These are phyloP conservation scores for Exophiala alcalophila DNA, from an alignment of 2,329 filamentous ascomycete genomes.

Conservation along the genomic window DNA sequence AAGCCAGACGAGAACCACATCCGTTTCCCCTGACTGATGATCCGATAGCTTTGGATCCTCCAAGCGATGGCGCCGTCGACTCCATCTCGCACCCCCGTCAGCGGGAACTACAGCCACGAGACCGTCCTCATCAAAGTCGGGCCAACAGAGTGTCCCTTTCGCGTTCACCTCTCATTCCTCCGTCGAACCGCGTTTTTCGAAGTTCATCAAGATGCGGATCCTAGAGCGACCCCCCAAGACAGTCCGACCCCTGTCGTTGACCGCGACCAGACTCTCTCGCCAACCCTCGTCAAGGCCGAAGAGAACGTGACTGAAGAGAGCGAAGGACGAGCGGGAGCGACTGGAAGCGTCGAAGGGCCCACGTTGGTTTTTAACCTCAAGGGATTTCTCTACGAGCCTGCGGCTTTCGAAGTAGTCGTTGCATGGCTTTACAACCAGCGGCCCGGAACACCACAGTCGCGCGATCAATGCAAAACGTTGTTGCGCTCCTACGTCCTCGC, in stretches of 20 bases:
- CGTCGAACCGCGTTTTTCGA: slow-evolving; percentile 26
- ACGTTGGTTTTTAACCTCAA: slow-evolving; percentile 16
- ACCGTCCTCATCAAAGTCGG: slow-evolving; percentile 27
- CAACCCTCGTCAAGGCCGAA: slow-evolving; percentile 6
- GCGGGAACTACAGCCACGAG: slow-evolving; percentile 10
- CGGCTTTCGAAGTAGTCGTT: slow-evolving; percentile 26
- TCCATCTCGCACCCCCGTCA: neutral
- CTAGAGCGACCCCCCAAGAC: no score
- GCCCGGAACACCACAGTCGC: slow-evolving; percentile 1
- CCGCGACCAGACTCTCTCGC: slow-evolving; percentile 5
- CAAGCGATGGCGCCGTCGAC: slow-evolving; percentile 1
- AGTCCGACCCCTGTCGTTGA: neutral
- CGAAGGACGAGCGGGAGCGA: neutral
- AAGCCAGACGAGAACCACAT: no score
- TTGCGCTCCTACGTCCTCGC: slow-evolving; percentile 26
- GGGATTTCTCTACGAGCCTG: slow-evolving; percentile 12
- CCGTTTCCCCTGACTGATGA: no score
- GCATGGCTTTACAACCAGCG: slow-evolving; percentile 24
- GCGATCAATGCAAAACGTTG: slow-evolving; percentile 8
- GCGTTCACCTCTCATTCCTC: slow-evolving; percentile 21
- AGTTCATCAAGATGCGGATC: no score
- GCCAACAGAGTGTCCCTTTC: slow-evolving; percentile 12
- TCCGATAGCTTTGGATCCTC: no score
- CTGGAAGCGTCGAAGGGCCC: neutral
- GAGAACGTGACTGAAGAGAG: neutral